Evolutionary conservation across 345 rosid species (phyloP).

Genomic region (Salix viminalis): DNA sequence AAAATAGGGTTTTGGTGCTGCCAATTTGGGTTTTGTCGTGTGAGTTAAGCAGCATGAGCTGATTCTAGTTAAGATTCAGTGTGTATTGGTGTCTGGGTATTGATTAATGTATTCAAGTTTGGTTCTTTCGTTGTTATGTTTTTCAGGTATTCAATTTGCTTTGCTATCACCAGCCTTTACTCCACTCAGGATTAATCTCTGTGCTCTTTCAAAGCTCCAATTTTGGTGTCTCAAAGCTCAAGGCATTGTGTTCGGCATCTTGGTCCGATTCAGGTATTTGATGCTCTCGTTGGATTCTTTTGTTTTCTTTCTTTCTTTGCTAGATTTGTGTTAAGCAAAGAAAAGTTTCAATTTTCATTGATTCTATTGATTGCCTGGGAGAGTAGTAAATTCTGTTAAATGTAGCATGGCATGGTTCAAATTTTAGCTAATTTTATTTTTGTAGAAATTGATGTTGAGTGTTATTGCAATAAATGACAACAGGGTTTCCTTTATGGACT

Average conservation of each 20-base stretch:
- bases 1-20: slow-evolving; percentile 14
- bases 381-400: background rate
- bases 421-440: background rate
- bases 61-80: background rate
- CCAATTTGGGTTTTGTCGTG: background rate
- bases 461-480: slow-evolving; percentile 11
- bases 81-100: background rate
- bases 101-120: background rate
- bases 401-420: background rate
- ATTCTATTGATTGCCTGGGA: background rate
- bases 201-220: slow-evolving; percentile 15
- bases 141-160: slow-evolving; percentile 38
- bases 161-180: slow-evolving; percentile 26
- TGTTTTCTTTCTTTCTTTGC: background rate
- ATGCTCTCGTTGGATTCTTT: background rate
- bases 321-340: slow-evolving; percentile 1
- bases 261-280: slow-evolving; percentile 39
- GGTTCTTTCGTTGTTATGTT: background rate
- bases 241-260: slow-evolving; percentile 20
- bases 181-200: slow-evolving; percentile 32
- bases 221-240: slow-evolving; percentile 8
- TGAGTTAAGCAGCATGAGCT: background rate
- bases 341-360: slow-evolving; percentile 10
- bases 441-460: slow-evolving; percentile 8
- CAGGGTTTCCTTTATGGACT: slow-evolving; percentile 6